These are phyloP conservation scores for Bombardia bombarda DNA, from an alignment of 495 filamentous ascomycete genomes.

Conservation along the genomic window DNA sequence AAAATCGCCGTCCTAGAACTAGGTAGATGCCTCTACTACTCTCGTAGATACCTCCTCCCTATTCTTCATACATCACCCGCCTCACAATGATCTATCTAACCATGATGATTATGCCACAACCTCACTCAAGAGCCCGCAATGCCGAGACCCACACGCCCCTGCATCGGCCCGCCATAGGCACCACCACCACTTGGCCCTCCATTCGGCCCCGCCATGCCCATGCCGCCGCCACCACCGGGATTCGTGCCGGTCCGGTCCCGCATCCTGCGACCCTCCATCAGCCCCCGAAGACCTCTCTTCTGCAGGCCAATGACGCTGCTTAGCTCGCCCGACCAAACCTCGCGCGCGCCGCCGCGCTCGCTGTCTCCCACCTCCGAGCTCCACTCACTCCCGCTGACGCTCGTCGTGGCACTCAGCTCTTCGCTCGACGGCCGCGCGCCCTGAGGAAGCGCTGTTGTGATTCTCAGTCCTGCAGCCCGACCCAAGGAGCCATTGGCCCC, in stretches of 20 bases:
- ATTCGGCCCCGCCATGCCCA: neutral
- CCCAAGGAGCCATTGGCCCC: neutral
- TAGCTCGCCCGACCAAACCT: constrained; percentile 76
- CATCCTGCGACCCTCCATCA: constrained; percentile 92
- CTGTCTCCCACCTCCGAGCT: constrained; percentile 36
- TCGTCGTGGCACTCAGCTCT: constrained; percentile 41
- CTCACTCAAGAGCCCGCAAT: constrained; percentile 16
- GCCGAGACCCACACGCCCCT: constrained; percentile 14
- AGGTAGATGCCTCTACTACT: too few relatives aligned
- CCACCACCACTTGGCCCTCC: neutral
- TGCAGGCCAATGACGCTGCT: constrained; percentile 95
- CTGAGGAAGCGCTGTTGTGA: constrained; percentile 30
- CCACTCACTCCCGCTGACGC: constrained; percentile 41
- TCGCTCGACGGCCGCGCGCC: constrained; percentile 30
- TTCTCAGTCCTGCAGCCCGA: constrained; percentile 23
- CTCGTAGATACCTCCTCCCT: too few relatives aligned
- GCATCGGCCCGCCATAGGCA: constrained; percentile 1
- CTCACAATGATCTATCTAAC: too few relatives aligned
- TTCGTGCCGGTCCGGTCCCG: constrained; percentile 51
- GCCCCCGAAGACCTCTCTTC: constrained; percentile 80
- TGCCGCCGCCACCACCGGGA: neutral
- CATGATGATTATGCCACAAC: too few relatives aligned
- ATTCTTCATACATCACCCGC: too few relatives aligned
- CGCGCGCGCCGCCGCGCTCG: constrained; percentile 27
- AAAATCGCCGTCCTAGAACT: too few relatives aligned